Evolutionary conservation across 2,329 filamentous ascomycete species (phyloP), one percentile per base, ranked within the genome.

Genomic region (Ophiostoma sp.): DNA sequence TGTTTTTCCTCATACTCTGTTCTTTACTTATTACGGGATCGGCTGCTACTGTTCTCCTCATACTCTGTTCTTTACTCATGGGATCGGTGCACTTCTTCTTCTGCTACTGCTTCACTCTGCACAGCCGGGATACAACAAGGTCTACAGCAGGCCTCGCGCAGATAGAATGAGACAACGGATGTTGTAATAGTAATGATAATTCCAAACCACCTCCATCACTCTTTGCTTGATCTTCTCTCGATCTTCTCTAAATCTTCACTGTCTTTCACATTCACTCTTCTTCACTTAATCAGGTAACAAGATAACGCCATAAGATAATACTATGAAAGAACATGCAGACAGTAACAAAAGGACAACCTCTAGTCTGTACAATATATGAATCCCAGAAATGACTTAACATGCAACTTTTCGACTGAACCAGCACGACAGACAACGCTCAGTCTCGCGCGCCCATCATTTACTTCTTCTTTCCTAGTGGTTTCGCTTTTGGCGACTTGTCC

Each of bases 391-490:
- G 49, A 55, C 49, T 55, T 18, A 27, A 18, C 49, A 27, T 55
- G 49, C 49, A 18, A 36, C 49, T 55, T 55, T 55, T 27, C 18
- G 11, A 55, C 49, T 11, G 7, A 55, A 14, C 49, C 8, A 12
- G 14, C 42, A 45, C 42, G 27, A 55, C 49, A 52, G n/a, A 27
- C 18, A 55, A 9, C 18, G 12, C n/a, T 4, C 3, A 55, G n/a
- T 27, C 8, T 27, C 49, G 42, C 49, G 14, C n/a, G 27, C 7
- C 8, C 14, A 6, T 45, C 45, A 36, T 44, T 40, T 63, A 52
- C 67, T 69, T 62, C 38, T 67, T 69, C 58, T 45, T 67, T 4
- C 64, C 68, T 69, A 62, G 45, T 44, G 58, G 62, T 18, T 55
- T 60, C 11, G 69, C 68, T 65, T 73, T 71, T 27, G 67, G 65